phyloP scores from a whole-genome alignment of 352 stramenopile genomes.

The Globisporangium solare region DNA sequence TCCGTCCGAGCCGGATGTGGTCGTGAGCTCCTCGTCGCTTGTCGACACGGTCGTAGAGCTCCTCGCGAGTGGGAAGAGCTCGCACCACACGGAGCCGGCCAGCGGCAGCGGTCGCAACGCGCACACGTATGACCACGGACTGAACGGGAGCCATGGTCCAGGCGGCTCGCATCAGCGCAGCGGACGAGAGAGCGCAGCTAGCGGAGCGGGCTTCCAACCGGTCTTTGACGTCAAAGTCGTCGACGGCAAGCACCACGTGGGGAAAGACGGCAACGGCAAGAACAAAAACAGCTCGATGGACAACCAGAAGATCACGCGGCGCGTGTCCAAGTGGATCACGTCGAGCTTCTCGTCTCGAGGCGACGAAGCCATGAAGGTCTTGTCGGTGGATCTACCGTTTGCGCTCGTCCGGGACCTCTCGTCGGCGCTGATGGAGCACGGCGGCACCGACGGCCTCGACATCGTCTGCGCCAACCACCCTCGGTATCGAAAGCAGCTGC shows the following conservation, averaged over 20 bases:
- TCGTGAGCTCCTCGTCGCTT: conserved; percentile 58
- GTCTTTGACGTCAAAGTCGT: conserved; percentile 78
- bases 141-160: conserved; percentile 7
- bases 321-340: conserved; percentile 85
- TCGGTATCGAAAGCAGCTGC: conserved; percentile 78
- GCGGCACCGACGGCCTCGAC: conserved; percentile 42
- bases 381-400: conserved; percentile 81
- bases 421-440: conserved; percentile 76
- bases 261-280: conserved; percentile 44
- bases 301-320: conserved; percentile 72
- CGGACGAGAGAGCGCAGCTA: conserved; percentile 14
- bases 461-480: conserved; percentile 48
- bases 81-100: conserved; percentile 9
- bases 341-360: conserved; percentile 69
- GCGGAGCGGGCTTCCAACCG: conserved; percentile 30
- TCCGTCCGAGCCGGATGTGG: conserved; percentile 57
- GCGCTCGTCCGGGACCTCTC: conserved; percentile 73
- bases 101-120: conserved; percentile 2
- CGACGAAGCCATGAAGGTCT: conserved; percentile 79
- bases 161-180: conserved; percentile 21
- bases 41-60: conserved; percentile 62
- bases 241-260: conserved; percentile 51
- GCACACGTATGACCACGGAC: conserved; percentile 3
- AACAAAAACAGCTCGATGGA: conserved; percentile 64
- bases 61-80: conserved; percentile 18